These are phyloP conservation scores for Tylopilus felleus DNA, from an alignment of 768 basidiomycete species.

Conservation along the genomic window DNA sequence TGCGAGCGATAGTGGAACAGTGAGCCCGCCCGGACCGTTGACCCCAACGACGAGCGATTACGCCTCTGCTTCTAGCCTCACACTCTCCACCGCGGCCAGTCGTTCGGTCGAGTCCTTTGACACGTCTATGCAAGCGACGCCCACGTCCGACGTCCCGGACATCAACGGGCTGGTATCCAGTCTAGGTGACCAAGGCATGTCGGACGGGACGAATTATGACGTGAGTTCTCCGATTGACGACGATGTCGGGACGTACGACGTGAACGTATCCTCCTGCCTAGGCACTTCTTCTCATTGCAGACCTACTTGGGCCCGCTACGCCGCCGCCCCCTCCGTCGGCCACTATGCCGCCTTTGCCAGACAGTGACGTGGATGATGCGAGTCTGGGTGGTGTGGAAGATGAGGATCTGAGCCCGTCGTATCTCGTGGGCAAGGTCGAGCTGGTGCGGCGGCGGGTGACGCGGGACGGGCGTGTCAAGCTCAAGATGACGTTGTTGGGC, in stretches of 20 bases:
- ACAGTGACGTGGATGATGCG: slow-evolving; percentile 4
- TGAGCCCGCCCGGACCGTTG: slow-evolving; percentile 32
- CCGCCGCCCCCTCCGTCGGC: slow-evolving; percentile 12
- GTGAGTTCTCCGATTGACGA: slow-evolving; percentile 42
- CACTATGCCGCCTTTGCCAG: neutral
- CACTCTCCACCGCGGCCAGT: slow-evolving; percentile 23
- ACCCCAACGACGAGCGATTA: slow-evolving; percentile 30
- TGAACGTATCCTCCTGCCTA: slow-evolving; percentile 30
- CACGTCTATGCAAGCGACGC: slow-evolving; percentile 30
- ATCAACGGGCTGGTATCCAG: slow-evolving; percentile 60
- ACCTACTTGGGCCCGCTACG: slow-evolving; percentile 56
- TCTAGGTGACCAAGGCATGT: slow-evolving; percentile 42
- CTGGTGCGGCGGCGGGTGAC: slow-evolving; percentile 57
- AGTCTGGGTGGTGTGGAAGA: neutral
- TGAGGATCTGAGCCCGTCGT: slow-evolving; percentile 6
- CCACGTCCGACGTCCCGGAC: slow-evolving; percentile 46
- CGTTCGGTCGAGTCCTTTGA: slow-evolving; percentile 28
- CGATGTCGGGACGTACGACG: slow-evolving; percentile 18
- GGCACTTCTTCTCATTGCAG: slow-evolving; percentile 59
- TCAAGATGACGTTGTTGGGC: slow-evolving; percentile 65
- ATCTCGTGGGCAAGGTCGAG: slow-evolving; percentile 45
- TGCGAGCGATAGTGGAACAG: slow-evolving; percentile 30
- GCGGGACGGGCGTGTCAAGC: slow-evolving; percentile 63
- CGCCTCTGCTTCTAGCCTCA: slow-evolving; percentile 27
- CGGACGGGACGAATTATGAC: slow-evolving; percentile 59